Base-by-base conservation (phyloP, 257 asterid species). In the Solanum clarkiae region DNA sequence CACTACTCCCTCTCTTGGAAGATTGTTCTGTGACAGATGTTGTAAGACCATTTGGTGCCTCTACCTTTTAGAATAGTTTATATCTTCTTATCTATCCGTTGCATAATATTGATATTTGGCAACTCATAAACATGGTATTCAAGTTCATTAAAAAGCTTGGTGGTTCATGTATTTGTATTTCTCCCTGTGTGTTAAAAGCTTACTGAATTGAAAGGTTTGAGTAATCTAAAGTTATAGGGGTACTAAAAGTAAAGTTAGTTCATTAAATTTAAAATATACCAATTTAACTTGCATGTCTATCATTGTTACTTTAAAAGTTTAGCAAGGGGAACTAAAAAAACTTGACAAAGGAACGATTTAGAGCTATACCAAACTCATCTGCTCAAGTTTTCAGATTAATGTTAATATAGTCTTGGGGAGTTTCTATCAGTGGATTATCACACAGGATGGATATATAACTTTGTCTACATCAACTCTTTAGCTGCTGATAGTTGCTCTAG, bases 1-100 rank as follows among this genome's bases (percentile, higher is more conserved):
- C 96, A 2, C 59, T 94, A 90, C 94, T 96, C 90, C 98, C 99
- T 69, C 90, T 96, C 80, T 94, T 96, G 29, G 93, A 91, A 89
- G 95, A 95, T 87, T 63, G 86, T 86, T 90, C 85, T 7, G 91
- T 91, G 8, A 96, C 98, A 49, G 98, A 90, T n/a, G n/a, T n/a
- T n/a, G n/a, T n/a, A n/a, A n/a, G n/a, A n/a, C n/a, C n/a, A n/a
- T 57, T 11, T 14, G 54, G 26, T 8, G 47, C 63, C 63, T 77
- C 82, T 77, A 26, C 10, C 63, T 49, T 77, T 51, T 24, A 16
- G 20, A 15, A 15, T 51, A 15, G 45, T 3, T 0, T 77, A 1
- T 9, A 77, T 51, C 47, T 77, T 51, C 63, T 77, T 77, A 1
- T 51, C 3, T 51, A 26, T 51, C 11, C 44, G 51, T 8, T 51